Conservation (phyloP, 805 yeast species). For the Teunomyces aglyptinius region DNA sequence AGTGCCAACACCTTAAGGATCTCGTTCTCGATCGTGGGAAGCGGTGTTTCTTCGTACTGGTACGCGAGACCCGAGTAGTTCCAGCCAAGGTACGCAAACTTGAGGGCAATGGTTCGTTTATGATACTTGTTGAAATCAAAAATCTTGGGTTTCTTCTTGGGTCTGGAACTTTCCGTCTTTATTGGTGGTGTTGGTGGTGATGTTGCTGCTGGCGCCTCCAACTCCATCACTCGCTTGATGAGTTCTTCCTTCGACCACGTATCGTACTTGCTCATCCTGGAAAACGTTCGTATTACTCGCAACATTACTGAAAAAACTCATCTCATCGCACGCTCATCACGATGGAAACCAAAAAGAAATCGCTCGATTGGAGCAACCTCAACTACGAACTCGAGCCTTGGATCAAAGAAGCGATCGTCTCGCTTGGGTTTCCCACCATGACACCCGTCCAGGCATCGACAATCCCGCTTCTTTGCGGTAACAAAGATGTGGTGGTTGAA, state of each 20-base stretch:
- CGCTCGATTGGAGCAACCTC: constrained; percentile 63
- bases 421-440: constrained; percentile 77
- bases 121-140: constrained; percentile 66
- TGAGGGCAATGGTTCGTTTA: constrained; percentile 71
- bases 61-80: constrained; percentile 85
- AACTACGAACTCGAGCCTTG: constrained; percentile 60
- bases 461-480: constrained; percentile 76
- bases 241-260: constrained; percentile 68
- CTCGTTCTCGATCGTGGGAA: constrained; percentile 84
- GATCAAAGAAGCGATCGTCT: constrained; percentile 66
- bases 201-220: constrained; percentile 41
- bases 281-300: neutral
- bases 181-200: neutral
- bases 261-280: constrained; percentile 36
- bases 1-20: constrained; percentile 69
- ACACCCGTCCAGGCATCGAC: constrained; percentile 97
- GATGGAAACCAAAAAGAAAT: constrained; percentile 28
- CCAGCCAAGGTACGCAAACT: constrained; percentile 93
- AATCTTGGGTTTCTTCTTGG: constrained; percentile 32
- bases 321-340: constrained; percentile 4
- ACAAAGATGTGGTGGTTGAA: constrained; percentile 94
- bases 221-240: constrained; percentile 51
- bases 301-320: constrained; percentile 1
- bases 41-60: constrained; percentile 70
- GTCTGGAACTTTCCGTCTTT: too few relatives aligned